Evolutionary conservation across 75 land plant genomes (phyloP).

Genomic region (Pinus taeda): DNA sequence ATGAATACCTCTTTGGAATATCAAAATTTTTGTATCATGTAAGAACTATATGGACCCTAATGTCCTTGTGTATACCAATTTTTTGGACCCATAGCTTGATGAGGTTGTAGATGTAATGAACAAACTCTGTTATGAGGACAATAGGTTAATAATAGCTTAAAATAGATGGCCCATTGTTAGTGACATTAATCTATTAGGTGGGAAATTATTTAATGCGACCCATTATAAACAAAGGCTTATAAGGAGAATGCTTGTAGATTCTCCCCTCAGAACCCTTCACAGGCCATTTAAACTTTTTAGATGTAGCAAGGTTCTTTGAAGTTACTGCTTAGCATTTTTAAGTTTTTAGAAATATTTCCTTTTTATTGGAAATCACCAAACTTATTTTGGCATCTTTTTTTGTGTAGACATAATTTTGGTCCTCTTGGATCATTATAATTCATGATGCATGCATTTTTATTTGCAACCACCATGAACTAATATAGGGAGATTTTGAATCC

Average conservation of each 20-base stretch:
- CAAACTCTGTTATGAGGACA: constrained; percentile 28
- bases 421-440: too few relatives aligned
- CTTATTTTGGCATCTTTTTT: too few relatives aligned
- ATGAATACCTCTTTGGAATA: constrained; percentile 43
- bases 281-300: constrained; percentile 18
- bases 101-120: constrained; percentile 61
- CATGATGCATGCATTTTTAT: too few relatives aligned
- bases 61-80: constrained; percentile 48
- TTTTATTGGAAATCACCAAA: too few relatives aligned
- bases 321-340: too few relatives aligned
- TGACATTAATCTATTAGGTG: constrained; percentile 60
- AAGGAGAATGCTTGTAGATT: constrained; percentile 23
- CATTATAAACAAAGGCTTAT: constrained; percentile 67
- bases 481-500: too few relatives aligned
- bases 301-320: too few relatives aligned
- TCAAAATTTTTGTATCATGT: constrained; percentile 39
- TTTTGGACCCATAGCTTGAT: constrained; percentile 69
- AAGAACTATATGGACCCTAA: constrained; percentile 39
- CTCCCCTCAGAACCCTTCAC: constrained; percentile 60
- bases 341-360: too few relatives aligned
- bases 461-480: too few relatives aligned
- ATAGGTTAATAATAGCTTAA: constrained; percentile 54
- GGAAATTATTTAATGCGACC: constrained; percentile 63
- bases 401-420: too few relatives aligned
- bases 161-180: constrained; percentile 87